These are phyloP conservation scores for Nadsonia fulvescens DNA, from an alignment of 805 yeast species.

Conservation along the genomic window DNA sequence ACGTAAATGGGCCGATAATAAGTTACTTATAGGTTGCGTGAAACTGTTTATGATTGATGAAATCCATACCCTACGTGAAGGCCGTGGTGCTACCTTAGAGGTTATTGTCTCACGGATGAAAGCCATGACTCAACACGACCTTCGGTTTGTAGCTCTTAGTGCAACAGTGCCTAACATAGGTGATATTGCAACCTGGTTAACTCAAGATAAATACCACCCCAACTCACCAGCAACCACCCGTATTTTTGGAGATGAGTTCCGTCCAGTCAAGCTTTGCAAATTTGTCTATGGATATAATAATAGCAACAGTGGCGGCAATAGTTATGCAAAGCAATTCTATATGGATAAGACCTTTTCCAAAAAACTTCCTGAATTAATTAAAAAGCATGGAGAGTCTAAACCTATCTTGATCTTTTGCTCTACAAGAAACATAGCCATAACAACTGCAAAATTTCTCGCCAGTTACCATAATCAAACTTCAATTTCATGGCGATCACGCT, in stretches of 20 bases:
- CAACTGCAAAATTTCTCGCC: conserved; percentile 61
- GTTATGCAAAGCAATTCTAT: conserved; percentile 68
- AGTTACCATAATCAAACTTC: conserved; percentile 30
- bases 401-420: conserved; percentile 86
- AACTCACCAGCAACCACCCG: too few relatives aligned
- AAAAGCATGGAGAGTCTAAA: conserved; percentile 40
- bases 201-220: too few relatives aligned
- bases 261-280: conserved; percentile 92
- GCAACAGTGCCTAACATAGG: conserved; percentile 82
- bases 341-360: conserved; percentile 86
- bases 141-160: conserved; percentile 69
- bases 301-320: conserved; percentile 80
- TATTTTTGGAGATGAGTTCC: conserved; percentile 65
- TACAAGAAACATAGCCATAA: conserved; percentile 77
- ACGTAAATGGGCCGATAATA: conserved; percentile 52
- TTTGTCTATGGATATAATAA: too few relatives aligned
- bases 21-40: conserved; percentile 43
- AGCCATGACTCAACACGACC: conserved; percentile 29
- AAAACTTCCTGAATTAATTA: conserved; percentile 48
- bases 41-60: conserved; percentile 73
- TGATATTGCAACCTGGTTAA: conserved; percentile 73
- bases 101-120: conserved; percentile 65
- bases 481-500: too few relatives aligned
- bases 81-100: conserved; percentile 88
- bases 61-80: conserved; percentile 81